Evolutionary conservation across 2,329 filamentous ascomycete species (phyloP).

Genomic region (Fusarium bulbicola): DNA sequence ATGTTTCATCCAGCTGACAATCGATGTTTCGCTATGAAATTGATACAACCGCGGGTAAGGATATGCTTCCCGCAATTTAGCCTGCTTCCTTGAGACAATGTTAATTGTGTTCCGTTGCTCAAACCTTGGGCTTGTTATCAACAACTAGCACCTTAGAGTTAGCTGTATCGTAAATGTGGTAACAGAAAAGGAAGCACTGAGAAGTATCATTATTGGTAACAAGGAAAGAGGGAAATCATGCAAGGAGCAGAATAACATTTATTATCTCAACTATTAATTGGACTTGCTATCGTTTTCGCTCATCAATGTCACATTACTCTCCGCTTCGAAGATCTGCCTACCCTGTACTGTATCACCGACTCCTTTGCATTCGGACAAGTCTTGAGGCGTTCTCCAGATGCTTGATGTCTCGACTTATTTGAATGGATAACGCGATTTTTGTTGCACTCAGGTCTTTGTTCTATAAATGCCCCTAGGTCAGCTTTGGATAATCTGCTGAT

Average conservation of each 20-base stretch:
- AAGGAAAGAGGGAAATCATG: neutral
- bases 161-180: neutral
- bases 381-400: no score
- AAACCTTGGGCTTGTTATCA: neutral
- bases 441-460: neutral
- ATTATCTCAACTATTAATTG: neutral
- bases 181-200: neutral
- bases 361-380: neutral
- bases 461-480: neutral
- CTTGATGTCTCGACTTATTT: neutral
- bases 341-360: neutral
- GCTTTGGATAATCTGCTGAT: neutral
- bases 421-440: neutral
- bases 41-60: neutral
- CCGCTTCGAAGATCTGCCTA: neutral
- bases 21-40: slow-evolving; percentile 5
- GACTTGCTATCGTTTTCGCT: neutral
- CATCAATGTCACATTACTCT: neutral
- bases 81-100: neutral
- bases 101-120: neutral
- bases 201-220: no score
- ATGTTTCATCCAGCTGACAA: slow-evolving; percentile 19
- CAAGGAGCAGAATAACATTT: neutral
- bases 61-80: neutral
- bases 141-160: neutral